phyloP scores from a whole-genome alignment of 2,329 filamentous ascomycete genomes.

The Saccharata proteae region DNA sequence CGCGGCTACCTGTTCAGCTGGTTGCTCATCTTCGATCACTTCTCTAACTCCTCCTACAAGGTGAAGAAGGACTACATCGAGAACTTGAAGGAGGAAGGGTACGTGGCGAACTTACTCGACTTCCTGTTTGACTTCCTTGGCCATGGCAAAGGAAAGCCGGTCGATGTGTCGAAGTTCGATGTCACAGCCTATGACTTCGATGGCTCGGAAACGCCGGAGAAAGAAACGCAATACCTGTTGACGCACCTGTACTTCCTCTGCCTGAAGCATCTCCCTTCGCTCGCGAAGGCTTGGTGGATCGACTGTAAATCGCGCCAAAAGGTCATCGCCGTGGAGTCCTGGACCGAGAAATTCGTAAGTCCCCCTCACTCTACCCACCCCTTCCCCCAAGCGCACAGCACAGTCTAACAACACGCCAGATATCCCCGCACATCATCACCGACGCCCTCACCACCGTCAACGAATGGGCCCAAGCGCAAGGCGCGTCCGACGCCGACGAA shows the following conservation, averaged over 20 bases:
- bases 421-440: slow-evolving; percentile 58
- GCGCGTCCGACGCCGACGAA: slow-evolving; percentile 31
- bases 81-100: slow-evolving; percentile 62
- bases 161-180: slow-evolving; percentile 60
- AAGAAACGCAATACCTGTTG: slow-evolving; percentile 70
- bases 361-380: neutral
- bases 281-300: slow-evolving; percentile 77
- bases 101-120: slow-evolving; percentile 56
- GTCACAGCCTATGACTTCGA: slow-evolving; percentile 42
- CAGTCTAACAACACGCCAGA: slow-evolving; percentile 25
- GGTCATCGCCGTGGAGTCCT: slow-evolving; percentile 63
- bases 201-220: slow-evolving; percentile 33
- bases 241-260: slow-evolving; percentile 76
- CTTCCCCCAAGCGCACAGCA: neutral
- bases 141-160: slow-evolving; percentile 57
- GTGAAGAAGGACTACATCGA: slow-evolving; percentile 72
- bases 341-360: slow-evolving; percentile 73
- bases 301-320: slow-evolving; percentile 70
- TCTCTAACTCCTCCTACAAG: slow-evolving; percentile 65
- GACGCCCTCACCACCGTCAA: slow-evolving; percentile 55
- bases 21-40: slow-evolving; percentile 82
- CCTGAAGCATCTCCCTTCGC: slow-evolving; percentile 62
- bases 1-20: slow-evolving; percentile 79
- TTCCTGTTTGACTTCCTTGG: slow-evolving; percentile 80
- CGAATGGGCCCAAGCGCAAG: slow-evolving; percentile 45